Evolutionary conservation across 1,139 yeast genomes (phyloP).

Genomic region (Suzukiozyma palmioleophila): DNA sequence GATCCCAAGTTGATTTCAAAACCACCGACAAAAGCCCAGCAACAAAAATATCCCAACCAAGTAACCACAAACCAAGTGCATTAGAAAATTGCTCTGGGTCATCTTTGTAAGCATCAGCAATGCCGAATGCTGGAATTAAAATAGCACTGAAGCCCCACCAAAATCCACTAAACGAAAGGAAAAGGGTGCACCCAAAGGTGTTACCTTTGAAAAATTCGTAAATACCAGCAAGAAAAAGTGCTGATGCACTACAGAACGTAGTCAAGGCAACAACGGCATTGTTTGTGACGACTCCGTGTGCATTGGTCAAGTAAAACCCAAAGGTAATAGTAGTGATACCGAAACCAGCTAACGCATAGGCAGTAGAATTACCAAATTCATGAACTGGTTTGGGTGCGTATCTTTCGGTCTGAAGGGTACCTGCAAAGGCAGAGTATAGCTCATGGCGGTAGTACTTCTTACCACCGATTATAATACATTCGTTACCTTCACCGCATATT

Average conservation of each 20-base stretch:
- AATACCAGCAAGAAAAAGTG: constrained; percentile 46
- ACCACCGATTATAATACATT: constrained; percentile 26
- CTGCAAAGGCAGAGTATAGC: constrained; percentile 35
- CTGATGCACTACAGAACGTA: constrained; percentile 41
- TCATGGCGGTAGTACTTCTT: constrained; percentile 32
- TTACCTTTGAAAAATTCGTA: constrained; percentile 45
- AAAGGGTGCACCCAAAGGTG: constrained; percentile 40
- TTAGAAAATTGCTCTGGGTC: constrained; percentile 25
- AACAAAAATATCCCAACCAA: constrained; percentile 46
- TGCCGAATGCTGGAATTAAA: constrained; percentile 41
- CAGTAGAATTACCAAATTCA: constrained; percentile 54
- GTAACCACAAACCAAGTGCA: constrained; percentile 40
- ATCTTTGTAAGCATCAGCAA: constrained; percentile 50
- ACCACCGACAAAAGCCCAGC: constrained; percentile 36
- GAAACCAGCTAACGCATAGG: constrained; percentile 56
- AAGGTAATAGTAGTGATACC: constrained; percentile 46
- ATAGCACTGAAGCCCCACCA: constrained; percentile 41
- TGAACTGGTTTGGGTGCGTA: constrained; percentile 17
- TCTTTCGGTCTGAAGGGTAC: constrained; percentile 17
- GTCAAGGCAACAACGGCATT: constrained; percentile 41
- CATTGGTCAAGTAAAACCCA: constrained; percentile 38
- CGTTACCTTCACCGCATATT: constrained; percentile 19
- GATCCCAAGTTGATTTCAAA: constrained; percentile 40
- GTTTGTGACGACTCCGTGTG: constrained; percentile 34
- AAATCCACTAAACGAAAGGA: constrained; percentile 39